phyloP scores from a whole-genome alignment of 2,329 filamentous ascomycete genomes.

The Phoma herbarum region DNA sequence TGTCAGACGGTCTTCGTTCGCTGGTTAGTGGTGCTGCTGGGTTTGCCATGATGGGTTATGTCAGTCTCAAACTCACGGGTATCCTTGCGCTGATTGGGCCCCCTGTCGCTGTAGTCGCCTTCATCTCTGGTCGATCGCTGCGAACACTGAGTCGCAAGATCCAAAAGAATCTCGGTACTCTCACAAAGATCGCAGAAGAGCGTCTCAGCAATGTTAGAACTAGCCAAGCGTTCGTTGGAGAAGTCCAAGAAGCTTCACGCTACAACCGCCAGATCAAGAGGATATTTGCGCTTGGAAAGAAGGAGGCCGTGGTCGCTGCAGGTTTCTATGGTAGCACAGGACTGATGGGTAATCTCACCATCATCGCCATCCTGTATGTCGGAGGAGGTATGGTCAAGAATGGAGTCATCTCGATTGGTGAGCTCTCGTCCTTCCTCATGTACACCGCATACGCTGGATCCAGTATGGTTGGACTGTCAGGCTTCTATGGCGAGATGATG shows the following conservation, averaged over 20 bases:
- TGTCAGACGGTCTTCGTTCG: constrained; percentile 93
- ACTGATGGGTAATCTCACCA: constrained; percentile 95
- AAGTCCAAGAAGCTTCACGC: constrained; percentile 85
- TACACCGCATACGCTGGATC: constrained; percentile 89
- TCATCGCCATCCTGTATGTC: constrained; percentile 86
- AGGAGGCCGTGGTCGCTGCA: constrained; percentile 86
- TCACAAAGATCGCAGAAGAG: constrained; percentile 98
- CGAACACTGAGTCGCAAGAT: constrained; percentile 90
- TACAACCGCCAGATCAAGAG: constrained; percentile 93
- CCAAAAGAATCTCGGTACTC: constrained; percentile 88
- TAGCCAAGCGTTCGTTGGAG: constrained; percentile 93
- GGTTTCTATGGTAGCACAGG: constrained; percentile 89
- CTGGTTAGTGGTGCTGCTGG: constrained; percentile 90
- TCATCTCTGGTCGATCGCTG: constrained; percentile 90
- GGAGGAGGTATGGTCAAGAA: constrained; percentile 89
- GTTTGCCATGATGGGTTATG: constrained; percentile 93
- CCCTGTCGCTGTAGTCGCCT: constrained; percentile 86
- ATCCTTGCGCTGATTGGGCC: constrained; percentile 88
- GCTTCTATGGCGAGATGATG: constrained; percentile 98
- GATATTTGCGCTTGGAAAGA: constrained; percentile 88
- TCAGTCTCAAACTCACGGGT: constrained; percentile 88
- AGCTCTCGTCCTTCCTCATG: constrained; percentile 97
- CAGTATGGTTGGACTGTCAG: constrained; percentile 90
- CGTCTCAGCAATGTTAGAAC: constrained; percentile 96
- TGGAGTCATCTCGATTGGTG: constrained; percentile 87